Base-by-base conservation (phyloP, 1,284 basidiomycete species). In the Ceraceosorus guamensis region DNA sequence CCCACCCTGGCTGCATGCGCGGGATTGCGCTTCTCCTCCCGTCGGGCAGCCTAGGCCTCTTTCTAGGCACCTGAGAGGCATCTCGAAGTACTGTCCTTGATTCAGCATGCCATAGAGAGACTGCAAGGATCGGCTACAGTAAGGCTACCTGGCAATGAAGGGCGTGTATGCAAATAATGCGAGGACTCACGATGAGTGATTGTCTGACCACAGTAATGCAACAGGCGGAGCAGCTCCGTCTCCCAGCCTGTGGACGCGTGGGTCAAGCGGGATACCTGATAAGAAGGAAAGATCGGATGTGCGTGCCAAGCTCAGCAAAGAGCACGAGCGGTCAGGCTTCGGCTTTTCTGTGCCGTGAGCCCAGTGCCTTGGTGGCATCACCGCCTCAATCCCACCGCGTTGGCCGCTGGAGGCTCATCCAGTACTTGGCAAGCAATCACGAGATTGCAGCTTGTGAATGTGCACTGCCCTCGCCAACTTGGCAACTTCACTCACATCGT, bases 211-310 rank as follows among this genome's bases (percentile, higher is more conserved):
- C 62, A 63, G 44, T 72, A 66, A 53, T 74, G 71, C 10, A 75
- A 55, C 18, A 74, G 52, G 2, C 71, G 61, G 13, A 73, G 56
- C 43, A 75, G 53, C 37, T 72, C 70, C 30, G 67, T 57, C 41
- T 75, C 73, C 73, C 73, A 75, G 30, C 73, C 73, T 2, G 71
- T 68, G 2, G 70, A 71, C 18, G 61, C 63, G 8, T 66, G 59
- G 3, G 71, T 73, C 14, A 73, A 52, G 6, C 65, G 61, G 11
- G 73, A 72, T 5, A 71, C 52, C 59, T 65, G 47, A 24, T 3
- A 3, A 24, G 3, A 24, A 24, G 24, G 24, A 24, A 24, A 24
- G 2, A 24, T 24, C 2, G 24, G 24, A 24, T 24, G 24, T 24
- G 24, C 24, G 24, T 24, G 24, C 24, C 24, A 24, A 24, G 24